These are phyloP conservation scores for Rubia peregrina DNA, from an alignment of 305 asterid species.

Conservation along the genomic window DNA sequence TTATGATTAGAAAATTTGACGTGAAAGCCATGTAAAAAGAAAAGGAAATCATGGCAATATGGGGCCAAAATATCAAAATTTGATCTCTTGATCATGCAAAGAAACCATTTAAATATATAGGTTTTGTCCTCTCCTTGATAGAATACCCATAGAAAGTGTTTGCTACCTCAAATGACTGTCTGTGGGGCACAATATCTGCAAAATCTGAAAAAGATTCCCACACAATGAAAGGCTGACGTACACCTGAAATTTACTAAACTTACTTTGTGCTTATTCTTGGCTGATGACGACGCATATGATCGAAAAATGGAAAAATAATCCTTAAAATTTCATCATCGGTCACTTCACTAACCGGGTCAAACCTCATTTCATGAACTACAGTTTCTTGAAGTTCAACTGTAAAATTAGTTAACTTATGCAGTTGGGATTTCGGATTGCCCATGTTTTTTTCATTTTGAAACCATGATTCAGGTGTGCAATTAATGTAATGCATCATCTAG, in stretches of 20 bases:
- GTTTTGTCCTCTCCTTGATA: constrained; percentile 17
- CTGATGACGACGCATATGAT: constrained; percentile 2
- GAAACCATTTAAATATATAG: constrained; percentile 12
- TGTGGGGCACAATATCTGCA: constrained; percentile 30
- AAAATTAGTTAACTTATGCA: not conserved
- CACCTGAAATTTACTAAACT: constrained; percentile 8
- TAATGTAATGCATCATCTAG: constrained; percentile 4
- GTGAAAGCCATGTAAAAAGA: constrained; percentile 3
- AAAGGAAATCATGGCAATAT: not conserved
- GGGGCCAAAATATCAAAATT: constrained; percentile 2
- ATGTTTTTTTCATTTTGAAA: not conserved
- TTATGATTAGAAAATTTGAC: not conserved
- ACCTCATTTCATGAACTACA: not conserved
- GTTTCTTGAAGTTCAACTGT: not conserved
- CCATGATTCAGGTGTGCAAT: not conserved
- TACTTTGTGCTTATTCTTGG: not conserved
- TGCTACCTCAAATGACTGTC: constrained; percentile 24
- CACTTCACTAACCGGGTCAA: not conserved
- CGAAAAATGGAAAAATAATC: not conserved
- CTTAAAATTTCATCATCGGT: not conserved
- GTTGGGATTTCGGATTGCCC: not conserved
- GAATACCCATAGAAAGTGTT: constrained; percentile 10
- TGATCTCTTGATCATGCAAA: constrained; percentile 9
- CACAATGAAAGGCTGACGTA: constrained; percentile 22
- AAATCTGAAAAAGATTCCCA: constrained; percentile 28